Conservation (phyloP, 176 grass and related monocot genomes). For the Oryza punctata region DNA sequence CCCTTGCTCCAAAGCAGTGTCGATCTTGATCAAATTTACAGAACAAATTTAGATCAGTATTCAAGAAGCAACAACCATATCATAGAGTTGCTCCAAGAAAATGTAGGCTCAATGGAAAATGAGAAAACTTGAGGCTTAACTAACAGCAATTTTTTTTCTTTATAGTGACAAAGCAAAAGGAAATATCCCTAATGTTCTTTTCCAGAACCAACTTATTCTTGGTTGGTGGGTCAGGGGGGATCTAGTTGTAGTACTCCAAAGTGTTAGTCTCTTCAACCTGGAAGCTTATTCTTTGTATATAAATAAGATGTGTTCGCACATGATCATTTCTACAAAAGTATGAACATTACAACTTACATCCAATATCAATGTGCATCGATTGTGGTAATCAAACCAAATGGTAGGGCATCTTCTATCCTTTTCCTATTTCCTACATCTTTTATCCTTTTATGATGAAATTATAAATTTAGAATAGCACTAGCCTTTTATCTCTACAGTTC, state of each 20-base stretch:
- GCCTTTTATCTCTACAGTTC: not conserved
- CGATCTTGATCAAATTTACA: constrained; percentile 66
- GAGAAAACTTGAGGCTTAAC: not conserved
- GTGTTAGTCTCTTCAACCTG: not conserved
- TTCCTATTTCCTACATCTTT: not conserved
- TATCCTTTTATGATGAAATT: not conserved
- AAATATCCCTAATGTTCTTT: constrained; percentile 27
- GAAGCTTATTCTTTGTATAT: constrained; percentile 21
- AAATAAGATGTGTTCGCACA: constrained; percentile 29
- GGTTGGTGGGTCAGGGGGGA: too few relatives aligned
- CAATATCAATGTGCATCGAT: constrained; percentile 8
- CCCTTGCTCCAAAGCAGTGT: constrained; percentile 86
- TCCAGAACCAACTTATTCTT: constrained; percentile 10
- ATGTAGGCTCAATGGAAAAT: constrained; percentile 14
- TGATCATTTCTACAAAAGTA: not conserved
- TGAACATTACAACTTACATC: constrained; percentile 21
- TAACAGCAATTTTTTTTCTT: constrained; percentile 8
- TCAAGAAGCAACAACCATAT: constrained; percentile 29
- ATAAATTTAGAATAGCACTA: not conserved
- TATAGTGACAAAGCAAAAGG: constrained; percentile 35
- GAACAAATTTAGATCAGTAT: constrained; percentile 37
- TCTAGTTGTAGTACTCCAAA: constrained; percentile 7
- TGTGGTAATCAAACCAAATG: constrained; percentile 28
- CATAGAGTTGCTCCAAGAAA: constrained; percentile 34
- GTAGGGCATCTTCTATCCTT: not conserved